Conservation (phyloP, 1,284 basidiomycete species). For the Chalciporus sp. region DNA sequence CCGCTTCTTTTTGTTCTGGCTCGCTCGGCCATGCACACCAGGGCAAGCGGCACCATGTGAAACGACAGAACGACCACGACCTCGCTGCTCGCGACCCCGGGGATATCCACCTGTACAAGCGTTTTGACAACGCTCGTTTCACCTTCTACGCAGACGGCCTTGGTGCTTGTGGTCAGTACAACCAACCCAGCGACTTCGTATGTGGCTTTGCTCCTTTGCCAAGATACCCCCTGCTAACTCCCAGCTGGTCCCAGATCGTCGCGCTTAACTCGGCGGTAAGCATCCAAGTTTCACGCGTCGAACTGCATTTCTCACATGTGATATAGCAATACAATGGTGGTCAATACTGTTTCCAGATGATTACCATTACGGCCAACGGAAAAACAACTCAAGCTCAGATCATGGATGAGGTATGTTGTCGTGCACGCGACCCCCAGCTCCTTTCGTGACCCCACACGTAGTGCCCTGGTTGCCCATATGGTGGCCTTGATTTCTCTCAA, state of each 20-base stretch:
- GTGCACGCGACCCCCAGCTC: neutral
- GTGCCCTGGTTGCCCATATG: conserved; percentile 55
- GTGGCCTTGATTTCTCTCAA: conserved; percentile 32
- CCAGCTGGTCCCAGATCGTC: conserved; percentile 31
- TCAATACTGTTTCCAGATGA: conserved; percentile 52
- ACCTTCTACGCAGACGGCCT: conserved; percentile 34
- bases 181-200: conserved; percentile 27
- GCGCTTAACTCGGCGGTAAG: conserved; percentile 34
- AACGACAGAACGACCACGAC: conserved; percentile 28
- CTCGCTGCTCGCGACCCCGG: conserved; percentile 29
- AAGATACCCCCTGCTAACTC: neutral
- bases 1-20: conserved; percentile 18
- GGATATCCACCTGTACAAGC: conserved; percentile 27
- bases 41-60: conserved; percentile 24
- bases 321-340: conserved; percentile 43
- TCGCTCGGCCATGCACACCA: conserved; percentile 26
- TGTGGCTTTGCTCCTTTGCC: conserved; percentile 3
- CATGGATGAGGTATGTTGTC: conserved; percentile 50
- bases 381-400: conserved; percentile 54
- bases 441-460: conserved; percentile 21
- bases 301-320: conserved; percentile 8
- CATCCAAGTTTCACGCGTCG: neutral
- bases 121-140: conserved; percentile 24
- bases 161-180: conserved; percentile 28
- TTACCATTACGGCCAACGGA: conserved; percentile 58